A percentile compares a stretch with the other conserved stretches of the same genome.
Conservation (phyloP, 2,329 filamentous ascomycete genomes). For the Ophiostoma tasmaniense region DNA sequence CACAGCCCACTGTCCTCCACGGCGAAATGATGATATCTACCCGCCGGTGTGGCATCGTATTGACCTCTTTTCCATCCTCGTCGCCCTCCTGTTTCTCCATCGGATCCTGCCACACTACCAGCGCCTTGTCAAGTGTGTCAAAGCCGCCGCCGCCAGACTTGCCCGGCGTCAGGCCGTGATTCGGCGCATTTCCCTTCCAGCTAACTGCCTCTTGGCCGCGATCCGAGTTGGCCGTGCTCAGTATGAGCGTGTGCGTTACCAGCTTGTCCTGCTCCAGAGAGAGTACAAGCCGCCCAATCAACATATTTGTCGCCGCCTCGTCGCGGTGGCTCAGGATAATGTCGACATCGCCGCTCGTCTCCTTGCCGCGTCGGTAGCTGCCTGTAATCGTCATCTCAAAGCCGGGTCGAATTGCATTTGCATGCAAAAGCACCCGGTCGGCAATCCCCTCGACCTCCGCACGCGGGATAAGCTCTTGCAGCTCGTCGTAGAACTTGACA, state of each 20-base stretch:
- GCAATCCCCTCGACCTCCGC: slow-evolving; percentile 65
- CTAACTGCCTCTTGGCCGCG: slow-evolving; percentile 55
- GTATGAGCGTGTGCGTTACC: slow-evolving; percentile 72
- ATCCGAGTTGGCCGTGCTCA: slow-evolving; percentile 62
- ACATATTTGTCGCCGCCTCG: slow-evolving; percentile 54
- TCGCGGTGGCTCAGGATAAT: slow-evolving; percentile 74
- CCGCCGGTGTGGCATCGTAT: slow-evolving; percentile 67
- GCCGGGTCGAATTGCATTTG: slow-evolving; percentile 50
- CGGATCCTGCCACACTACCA: slow-evolving; percentile 85
- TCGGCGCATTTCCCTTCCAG: slow-evolving; percentile 40
- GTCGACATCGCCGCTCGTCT: slow-evolving; percentile 71
- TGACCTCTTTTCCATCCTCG: slow-evolving; percentile 30
- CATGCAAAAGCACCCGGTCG: slow-evolving; percentile 54
- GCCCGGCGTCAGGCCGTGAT: slow-evolving; percentile 6
- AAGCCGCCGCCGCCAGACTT: slow-evolving; percentile 51
- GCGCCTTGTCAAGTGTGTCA: slow-evolving; percentile 81
- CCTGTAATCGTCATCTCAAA: slow-evolving; percentile 60
- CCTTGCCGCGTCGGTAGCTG: slow-evolving; percentile 72
- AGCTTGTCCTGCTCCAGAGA: slow-evolving; percentile 59
- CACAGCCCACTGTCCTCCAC: slow-evolving; percentile 83
- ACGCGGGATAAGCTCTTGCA: slow-evolving; percentile 62
- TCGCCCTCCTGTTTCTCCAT: slow-evolving; percentile 22
- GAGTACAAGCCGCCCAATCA: slow-evolving; percentile 63
- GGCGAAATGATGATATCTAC: slow-evolving; percentile 89
- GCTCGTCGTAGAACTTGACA: slow-evolving; percentile 86